Base-by-base conservation (phyloP, 345 rosid species). In the Crucihimalaya himalaica region DNA sequence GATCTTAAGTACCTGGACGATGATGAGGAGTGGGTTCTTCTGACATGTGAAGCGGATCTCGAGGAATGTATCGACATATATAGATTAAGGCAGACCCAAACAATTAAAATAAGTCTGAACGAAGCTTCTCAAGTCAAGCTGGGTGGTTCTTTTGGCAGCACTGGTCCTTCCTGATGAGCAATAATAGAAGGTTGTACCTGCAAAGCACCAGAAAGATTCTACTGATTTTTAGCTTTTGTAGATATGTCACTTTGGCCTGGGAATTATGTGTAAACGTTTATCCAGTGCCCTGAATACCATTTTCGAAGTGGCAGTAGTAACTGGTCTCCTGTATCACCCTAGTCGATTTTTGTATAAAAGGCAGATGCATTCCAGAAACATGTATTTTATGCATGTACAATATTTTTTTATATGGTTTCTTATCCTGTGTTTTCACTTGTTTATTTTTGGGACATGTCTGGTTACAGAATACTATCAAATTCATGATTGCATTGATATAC, bases 41-140 rank as follows among this genome's bases (percentile, higher is more conserved):
- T 86, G 84, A 86, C 88, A 20, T 87, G 95, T 51, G 88, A 89
- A 66, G 86, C 83, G 0, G 95, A 89, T 75, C 89, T 93, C 9
- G 96, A 91, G 82, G 98, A 93, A 76, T 93, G 98, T 56, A 81
- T 82, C 37, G 94, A 93, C 52, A 80, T 89, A 58, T 57, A 86
- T 72, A 89, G 78, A 79, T 71, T 79, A 68, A 81, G 77, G 16
- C 83, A 60, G 61, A 77, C 74, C 57, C 80, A 69, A 40, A 88
- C 91, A 27, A 86, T 93, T 69, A 84, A 80, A 61, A 84, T 91
- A 70, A 78, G 90, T 11, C 46, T 90, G 25, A 83, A 82, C 54
- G 83, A 60, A 71, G 81, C 81, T 59, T 75, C 74, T 52, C 80
- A 80, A 55, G 72, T 50, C 16, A 81, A 55, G 48, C 53, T 78